These are phyloP conservation scores for Phytopythium boreale DNA, from an alignment of 352 stramenopile genomes.

Conservation along the genomic window DNA sequence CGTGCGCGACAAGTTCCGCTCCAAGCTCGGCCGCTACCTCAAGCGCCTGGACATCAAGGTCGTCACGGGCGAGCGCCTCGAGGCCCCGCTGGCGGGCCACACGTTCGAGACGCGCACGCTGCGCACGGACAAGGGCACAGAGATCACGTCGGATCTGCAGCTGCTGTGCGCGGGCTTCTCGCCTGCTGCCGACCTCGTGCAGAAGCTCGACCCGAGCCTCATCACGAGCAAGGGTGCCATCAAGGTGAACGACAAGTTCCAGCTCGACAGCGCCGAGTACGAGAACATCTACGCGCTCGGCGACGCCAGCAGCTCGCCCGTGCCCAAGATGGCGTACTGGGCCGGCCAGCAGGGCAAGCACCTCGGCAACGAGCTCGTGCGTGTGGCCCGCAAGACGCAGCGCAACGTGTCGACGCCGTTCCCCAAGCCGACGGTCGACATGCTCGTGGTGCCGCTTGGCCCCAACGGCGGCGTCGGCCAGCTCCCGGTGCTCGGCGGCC, in stretches of 20 bases:
- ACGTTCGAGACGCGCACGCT: slow-evolving; percentile 38
- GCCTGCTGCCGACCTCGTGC: slow-evolving; percentile 33
- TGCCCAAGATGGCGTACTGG: slow-evolving; percentile 40
- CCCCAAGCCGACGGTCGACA: slow-evolving; percentile 29
- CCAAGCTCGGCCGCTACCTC: slow-evolving; percentile 30
- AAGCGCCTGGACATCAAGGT: slow-evolving; percentile 42
- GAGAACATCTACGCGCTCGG: slow-evolving; percentile 50
- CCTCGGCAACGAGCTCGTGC: slow-evolving; percentile 32
- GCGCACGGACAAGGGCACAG: slow-evolving; percentile 43
- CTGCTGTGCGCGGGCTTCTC: slow-evolving; percentile 41
- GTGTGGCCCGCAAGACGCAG: slow-evolving; percentile 36
- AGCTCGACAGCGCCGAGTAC: slow-evolving; percentile 41
- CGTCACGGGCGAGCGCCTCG: slow-evolving; percentile 39
- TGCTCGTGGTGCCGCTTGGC: slow-evolving; percentile 44
- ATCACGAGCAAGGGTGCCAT: slow-evolving; percentile 33
- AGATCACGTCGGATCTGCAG: slow-evolving; percentile 57
- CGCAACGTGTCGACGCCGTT: slow-evolving; percentile 33
- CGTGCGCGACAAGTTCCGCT: slow-evolving; percentile 44
- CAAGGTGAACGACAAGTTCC: slow-evolving; percentile 43
- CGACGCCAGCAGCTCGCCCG: slow-evolving; percentile 43
- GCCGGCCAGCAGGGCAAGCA: slow-evolving; percentile 39
- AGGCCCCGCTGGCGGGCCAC: slow-evolving; percentile 29
- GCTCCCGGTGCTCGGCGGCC: slow-evolving; percentile 43
- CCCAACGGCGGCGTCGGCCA: slow-evolving; percentile 49
- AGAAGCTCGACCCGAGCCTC: slow-evolving; percentile 28